Conservation (phyloP, 441 rosid genomes). For the Jatropha podagrica region DNA sequence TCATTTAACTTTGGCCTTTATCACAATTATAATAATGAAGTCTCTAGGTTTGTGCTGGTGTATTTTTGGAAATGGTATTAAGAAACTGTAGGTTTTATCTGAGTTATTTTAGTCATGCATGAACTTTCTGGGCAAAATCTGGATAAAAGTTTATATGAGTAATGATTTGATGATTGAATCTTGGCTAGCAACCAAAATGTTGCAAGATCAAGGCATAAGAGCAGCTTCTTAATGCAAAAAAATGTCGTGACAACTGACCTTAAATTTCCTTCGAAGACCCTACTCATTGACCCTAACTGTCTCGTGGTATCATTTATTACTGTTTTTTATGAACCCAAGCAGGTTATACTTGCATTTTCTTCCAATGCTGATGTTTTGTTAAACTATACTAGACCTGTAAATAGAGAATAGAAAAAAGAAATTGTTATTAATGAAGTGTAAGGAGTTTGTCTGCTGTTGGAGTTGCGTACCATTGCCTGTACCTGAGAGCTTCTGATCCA, state of each 20-base stretch:
- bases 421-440: neutral
- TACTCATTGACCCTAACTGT: neutral
- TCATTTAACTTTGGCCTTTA: neutral
- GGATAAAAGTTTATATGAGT: neutral
- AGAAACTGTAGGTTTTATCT: neutral
- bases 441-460: neutral
- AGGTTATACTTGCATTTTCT: neutral
- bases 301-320: neutral
- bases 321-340: slow-evolving; percentile 3
- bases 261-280: neutral
- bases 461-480: neutral
- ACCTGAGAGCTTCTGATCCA: neutral
- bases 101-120: neutral
- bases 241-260: neutral
- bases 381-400: neutral
- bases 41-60: neutral
- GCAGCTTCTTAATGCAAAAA: neutral
- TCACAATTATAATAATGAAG: neutral
- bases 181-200: neutral
- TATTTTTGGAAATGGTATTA: neutral
- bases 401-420: neutral
- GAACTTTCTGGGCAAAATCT: neutral
- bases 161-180: neutral
- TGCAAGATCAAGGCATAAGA: neutral
- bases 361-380: neutral